phyloP scores from a whole-genome alignment of 495 filamentous ascomycete species.

The Glarea lozoyensis region DNA sequence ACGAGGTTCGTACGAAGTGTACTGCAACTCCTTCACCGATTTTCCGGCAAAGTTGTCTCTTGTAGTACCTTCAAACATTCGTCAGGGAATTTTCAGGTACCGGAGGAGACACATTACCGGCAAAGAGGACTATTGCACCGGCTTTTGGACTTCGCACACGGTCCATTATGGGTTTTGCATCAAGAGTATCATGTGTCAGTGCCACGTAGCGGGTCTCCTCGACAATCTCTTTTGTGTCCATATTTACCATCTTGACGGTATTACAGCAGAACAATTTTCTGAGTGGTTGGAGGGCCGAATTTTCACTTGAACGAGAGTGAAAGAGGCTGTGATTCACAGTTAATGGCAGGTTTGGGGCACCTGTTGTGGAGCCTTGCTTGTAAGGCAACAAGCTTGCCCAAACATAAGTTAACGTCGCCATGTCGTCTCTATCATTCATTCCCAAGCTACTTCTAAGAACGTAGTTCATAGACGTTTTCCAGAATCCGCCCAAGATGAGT shows the following conservation, averaged over 20 bases:
- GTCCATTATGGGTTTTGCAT: constrained; percentile 48
- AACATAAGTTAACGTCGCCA: no score
- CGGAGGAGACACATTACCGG: constrained; percentile 37
- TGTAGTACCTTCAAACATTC: constrained; percentile 61
- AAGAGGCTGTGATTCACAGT: no score
- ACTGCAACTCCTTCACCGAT: constrained; percentile 67
- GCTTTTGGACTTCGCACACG: constrained; percentile 69
- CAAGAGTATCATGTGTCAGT: constrained; percentile 56
- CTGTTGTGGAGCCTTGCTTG: no score
- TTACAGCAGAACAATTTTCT: no score
- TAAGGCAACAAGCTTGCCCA: no score
- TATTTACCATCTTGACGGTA: no score
- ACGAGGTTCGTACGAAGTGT: constrained; percentile 70
- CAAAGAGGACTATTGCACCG: constrained; percentile 84
- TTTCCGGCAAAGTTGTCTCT: constrained; percentile 71
- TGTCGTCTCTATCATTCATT: no score
- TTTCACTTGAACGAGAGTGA: no score
- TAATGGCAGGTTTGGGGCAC: no score
- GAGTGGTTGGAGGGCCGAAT: no score
- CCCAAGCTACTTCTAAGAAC: no score
- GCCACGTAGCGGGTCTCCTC: constrained; percentile 42
- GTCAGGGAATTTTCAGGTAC: background rate
- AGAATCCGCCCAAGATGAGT: constrained; percentile 1
- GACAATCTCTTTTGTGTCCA: constrained; percentile 18
- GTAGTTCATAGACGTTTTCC: background rate